Evolutionary conservation across 1,284 basidiomycete species (phyloP).

Genomic region (Omphalotus olearius): DNA sequence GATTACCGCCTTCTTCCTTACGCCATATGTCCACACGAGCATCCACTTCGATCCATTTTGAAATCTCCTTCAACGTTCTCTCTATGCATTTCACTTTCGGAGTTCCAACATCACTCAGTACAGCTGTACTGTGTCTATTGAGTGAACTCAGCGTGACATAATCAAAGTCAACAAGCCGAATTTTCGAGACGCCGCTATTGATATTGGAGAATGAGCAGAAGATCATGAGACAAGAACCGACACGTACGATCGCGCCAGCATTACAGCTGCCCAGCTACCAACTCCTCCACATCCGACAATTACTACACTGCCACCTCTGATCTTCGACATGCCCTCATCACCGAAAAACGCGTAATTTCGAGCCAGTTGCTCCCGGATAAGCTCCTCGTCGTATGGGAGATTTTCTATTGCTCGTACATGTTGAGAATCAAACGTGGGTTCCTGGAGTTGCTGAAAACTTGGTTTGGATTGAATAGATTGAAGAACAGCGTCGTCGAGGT

Average conservation of each 20-base stretch:
- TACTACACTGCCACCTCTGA: constrained; percentile 78
- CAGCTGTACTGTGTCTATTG: constrained; percentile 94
- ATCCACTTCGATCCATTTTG: constrained; percentile 75
- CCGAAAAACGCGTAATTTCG: constrained; percentile 96
- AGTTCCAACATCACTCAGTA: constrained; percentile 86
- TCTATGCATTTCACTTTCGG: constrained; percentile 89
- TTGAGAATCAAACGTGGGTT: constrained; percentile 6
- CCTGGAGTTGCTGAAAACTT: constrained; percentile 19
- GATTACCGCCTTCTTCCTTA: constrained; percentile 65
- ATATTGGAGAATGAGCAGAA: constrained; percentile 23
- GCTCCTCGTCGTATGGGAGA: constrained; percentile 60
- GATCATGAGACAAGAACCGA: background rate
- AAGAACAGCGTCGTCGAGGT: constrained; percentile 53
- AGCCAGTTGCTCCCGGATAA: constrained; percentile 84
- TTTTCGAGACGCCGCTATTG: constrained; percentile 64
- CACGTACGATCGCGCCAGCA: constrained; percentile 84
- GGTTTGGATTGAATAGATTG: constrained; percentile 39
- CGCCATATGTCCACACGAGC: constrained; percentile 81
- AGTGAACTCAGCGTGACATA: constrained; percentile 90
- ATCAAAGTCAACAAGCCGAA: constrained; percentile 86
- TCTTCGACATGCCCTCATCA: constrained; percentile 80
- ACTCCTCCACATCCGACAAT: constrained; percentile 96
- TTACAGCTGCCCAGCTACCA: constrained; percentile 92
- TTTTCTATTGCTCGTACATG: background rate
- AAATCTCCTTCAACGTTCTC: constrained; percentile 68